These are phyloP conservation scores for Pyrenochaeta sp. DNA, from an alignment of 2,329 filamentous ascomycete genomes.

Conservation along the genomic window DNA sequence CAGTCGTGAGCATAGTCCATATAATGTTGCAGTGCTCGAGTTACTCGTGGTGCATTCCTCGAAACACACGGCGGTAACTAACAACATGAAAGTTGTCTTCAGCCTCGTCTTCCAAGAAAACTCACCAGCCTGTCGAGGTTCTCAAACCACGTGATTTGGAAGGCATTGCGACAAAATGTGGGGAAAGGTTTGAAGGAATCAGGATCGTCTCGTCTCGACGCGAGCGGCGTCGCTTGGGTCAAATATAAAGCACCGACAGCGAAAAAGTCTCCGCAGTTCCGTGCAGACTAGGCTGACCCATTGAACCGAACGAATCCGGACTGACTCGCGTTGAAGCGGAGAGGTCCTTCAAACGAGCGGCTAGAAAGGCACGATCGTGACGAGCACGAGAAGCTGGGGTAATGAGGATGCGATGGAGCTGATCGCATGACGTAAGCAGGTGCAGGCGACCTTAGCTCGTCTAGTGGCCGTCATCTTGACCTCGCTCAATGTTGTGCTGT, in stretches of 20 bases:
- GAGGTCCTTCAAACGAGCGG: background rate
- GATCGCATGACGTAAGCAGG: no score
- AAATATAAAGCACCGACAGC: background rate
- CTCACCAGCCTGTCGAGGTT: slow-evolving; percentile 55
- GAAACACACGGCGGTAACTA: no score
- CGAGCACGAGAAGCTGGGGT: background rate
- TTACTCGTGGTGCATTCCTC: no score
- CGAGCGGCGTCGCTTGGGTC: slow-evolving; percentile 9
- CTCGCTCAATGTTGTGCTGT: no score
- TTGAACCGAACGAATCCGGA: background rate
- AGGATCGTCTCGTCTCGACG: slow-evolving; percentile 6
- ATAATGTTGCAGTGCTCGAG: no score
- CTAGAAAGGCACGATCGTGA: no score
- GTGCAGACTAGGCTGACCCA: background rate
- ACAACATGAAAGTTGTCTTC: no score
- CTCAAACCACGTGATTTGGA: slow-evolving; percentile 55
- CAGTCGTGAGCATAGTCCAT: background rate
- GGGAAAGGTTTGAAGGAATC: background rate
- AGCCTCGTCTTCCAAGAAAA: no score
- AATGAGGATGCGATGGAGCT: background rate
- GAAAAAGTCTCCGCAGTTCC: background rate
- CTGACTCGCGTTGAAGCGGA: background rate
- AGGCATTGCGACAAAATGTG: slow-evolving; percentile 35
- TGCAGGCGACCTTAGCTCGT: no score
- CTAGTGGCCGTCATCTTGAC: no score